Evolutionary conservation across 2,329 filamentous ascomycete genomes (phyloP), one percentile per base, ranked within the genome.

Genomic region (Curvularia hawaiiensis): DNA sequence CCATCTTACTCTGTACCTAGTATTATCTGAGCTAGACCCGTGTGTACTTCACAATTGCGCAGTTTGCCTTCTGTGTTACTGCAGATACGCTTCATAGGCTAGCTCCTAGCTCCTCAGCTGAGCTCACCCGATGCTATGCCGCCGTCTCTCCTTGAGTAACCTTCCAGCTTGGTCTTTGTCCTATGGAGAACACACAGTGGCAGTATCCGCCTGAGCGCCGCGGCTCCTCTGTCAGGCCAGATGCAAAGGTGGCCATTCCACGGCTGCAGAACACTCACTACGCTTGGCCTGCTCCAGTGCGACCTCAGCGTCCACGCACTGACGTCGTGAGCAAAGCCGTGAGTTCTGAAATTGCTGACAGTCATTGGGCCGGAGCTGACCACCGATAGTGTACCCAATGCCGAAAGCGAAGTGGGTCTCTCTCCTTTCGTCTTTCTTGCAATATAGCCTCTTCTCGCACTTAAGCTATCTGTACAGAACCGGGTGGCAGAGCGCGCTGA

Each of bases 361-460:
- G 11, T 20, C 39, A 38, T 56, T 52, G 48, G 46, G n/a, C 47
- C 46, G 24, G 47, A 2, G 9, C 56, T 60, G 44, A 56, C 16
- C 9, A 20, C 28, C 35, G 33, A 26, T 31, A 66, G 64, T 66
- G 62, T 49, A 63, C 54, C 4, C 54, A 57, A 28, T 66, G 64
- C 24, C 62, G 62, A n/a, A 66, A 63, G 38, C 50, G 60, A 58
- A 66, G 64, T 66, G 52, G 49, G 62, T 47, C 46, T 26, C 20
- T 46, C 41, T 38, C 35, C 8, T 45, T 41, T 18, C 44, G 31
- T 35, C 24, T 18, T 30, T 35, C 24, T 18, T 30, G 12, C 22
- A 35, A 39, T 48, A 31, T 43, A 31, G 50, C 40, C 30, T 38
- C 31, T 46, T 22, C 43, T 45, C 33, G 16, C 14, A 18, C 33